Evolutionary conservation across 257 asterid species (phyloP), one percentile per base, ranked within the genome.

Genomic region (Henckelia pumila): DNA sequence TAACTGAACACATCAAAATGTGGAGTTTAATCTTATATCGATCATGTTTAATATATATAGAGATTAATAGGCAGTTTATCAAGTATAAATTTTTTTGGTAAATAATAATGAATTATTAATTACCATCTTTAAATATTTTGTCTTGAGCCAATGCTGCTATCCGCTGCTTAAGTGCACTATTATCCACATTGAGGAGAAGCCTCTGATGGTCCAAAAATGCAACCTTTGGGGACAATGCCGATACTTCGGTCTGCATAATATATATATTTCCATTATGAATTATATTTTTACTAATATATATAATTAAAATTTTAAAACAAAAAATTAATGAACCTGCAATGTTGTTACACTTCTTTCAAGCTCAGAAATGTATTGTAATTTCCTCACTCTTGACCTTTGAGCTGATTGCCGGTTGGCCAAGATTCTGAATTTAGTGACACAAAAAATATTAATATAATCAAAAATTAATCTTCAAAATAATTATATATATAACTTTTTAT

Each of bases 131-230:
- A 81, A 92, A 92, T 22, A 92, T 83, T 69, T 85, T 89, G 81
- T 92, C 98, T 74, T 92, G 98, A 66, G 97, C 97, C 76, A 92
- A 76, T 17, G 98, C 98, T 22, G 98, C 98, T 17, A 92, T 92
- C 66, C 97, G 68, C 73, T 92, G 97, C 83, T 91, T 92, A 63
- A 92, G 86, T 47, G 85, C 91, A 68, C 97, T 83, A 26, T 92
- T 92, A 56, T 92, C 98, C 73, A 89, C 97, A 33, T 83, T 89
- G 9, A 92, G 76, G 67, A 92, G 79, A 79, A 89, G 81, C 74
- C 98, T 80, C 68, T 89, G 97, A 67, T 89, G 98, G 79, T 92
- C 97, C 77, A 92, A 47, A 71, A 77, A 89, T 52, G 98, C 97
- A 26, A 92, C 97, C 69, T 93, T 78, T 30, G 98, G 98, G 57